Evolutionary conservation across 495 filamentous ascomycete species (phyloP).

Genomic region (Cercophora newfieldiana): DNA sequence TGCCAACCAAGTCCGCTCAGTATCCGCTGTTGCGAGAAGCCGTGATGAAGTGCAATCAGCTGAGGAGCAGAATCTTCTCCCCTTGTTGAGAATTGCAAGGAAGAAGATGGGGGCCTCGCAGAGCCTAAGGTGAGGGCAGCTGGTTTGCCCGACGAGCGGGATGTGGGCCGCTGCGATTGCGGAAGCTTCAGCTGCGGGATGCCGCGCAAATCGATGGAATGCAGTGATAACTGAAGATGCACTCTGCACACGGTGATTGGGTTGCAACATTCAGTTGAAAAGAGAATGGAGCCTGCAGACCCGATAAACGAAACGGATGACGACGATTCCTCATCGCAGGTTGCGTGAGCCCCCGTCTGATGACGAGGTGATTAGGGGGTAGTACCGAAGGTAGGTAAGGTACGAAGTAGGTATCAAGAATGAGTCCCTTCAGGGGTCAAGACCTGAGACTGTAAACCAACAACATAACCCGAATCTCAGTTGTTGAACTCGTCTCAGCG

Average conservation of each 20-base stretch:
- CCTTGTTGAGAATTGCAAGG: slow-evolving; percentile 4
- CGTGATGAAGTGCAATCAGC: slow-evolving; percentile 27
- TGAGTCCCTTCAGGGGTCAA: too few relatives aligned
- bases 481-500: too few relatives aligned
- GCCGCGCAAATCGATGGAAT: background rate
- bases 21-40: slow-evolving; percentile 25
- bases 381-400: too few relatives aligned
- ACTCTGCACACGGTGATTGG: background rate
- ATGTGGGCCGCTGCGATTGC: background rate
- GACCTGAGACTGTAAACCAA: too few relatives aligned
- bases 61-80: slow-evolving; percentile 37
- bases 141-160: background rate
- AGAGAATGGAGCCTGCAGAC: too few relatives aligned
- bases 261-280: too few relatives aligned
- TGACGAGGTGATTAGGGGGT: too few relatives aligned
- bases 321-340: too few relatives aligned
- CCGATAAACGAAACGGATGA: too few relatives aligned
- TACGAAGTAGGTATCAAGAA: too few relatives aligned
- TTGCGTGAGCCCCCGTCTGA: too few relatives aligned
- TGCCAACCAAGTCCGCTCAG: slow-evolving; percentile 22
- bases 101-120: background rate
- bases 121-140: background rate
- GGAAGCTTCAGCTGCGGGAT: background rate
- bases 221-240: background rate
- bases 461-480: too few relatives aligned